These are phyloP conservation scores for Schwanniomyces yamadae DNA, from an alignment of 805 yeast species.

Conservation along the genomic window DNA sequence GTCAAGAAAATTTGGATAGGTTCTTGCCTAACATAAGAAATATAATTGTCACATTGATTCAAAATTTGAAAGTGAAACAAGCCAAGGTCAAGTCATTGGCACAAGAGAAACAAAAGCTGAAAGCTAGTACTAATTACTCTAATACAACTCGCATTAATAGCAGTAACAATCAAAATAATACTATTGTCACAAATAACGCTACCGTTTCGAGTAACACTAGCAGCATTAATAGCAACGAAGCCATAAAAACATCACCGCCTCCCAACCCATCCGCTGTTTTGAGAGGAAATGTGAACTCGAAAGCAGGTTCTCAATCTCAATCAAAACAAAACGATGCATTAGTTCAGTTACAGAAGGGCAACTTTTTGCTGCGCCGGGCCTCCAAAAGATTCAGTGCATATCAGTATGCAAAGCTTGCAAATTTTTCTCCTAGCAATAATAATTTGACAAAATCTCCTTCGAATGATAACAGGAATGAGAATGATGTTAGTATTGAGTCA, in stretches of 20 bases:
- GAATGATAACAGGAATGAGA: neutral
- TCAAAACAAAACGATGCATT: constrained; percentile 52
- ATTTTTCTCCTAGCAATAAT: constrained; percentile 20
- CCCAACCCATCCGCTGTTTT: too few species aligned
- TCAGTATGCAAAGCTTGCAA: constrained; percentile 76
- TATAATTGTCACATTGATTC: constrained; percentile 77
- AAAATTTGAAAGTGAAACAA: constrained; percentile 80
- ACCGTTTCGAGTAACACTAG: too few species aligned
- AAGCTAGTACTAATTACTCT: neutral
- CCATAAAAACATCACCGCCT: too few species aligned
- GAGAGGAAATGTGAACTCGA: too few species aligned
- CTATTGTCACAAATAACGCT: neutral
- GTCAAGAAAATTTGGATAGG: constrained; percentile 75
- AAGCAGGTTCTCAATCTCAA: neutral
- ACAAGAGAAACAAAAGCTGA: constrained; percentile 14
- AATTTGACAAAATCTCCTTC: constrained; percentile 11
- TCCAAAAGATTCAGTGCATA: constrained; percentile 93
- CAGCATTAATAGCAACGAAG: too few species aligned
- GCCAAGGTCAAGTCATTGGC: constrained; percentile 45
- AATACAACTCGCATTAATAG: neutral
- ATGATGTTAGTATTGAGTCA: neutral
- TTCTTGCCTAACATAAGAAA: constrained; percentile 84
- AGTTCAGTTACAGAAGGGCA: constrained; percentile 75
- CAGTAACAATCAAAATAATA: neutral
- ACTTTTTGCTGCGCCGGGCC: constrained; percentile 85